Evolutionary conservation across 805 yeast species (phyloP).

Genomic region (Blastobotrys parvus): DNA sequence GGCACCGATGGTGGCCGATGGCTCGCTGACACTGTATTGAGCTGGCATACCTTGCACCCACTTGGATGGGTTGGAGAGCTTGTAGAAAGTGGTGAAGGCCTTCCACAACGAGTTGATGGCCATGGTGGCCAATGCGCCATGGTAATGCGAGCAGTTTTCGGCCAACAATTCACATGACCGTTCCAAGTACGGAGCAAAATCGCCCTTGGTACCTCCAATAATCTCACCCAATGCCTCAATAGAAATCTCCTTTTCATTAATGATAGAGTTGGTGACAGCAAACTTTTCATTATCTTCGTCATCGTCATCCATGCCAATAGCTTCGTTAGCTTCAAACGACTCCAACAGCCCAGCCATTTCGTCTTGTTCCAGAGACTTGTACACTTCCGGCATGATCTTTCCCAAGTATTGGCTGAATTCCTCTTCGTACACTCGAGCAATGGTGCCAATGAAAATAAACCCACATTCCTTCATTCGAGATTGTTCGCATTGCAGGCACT

Average conservation of each 20-base stretch:
- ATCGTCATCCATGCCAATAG: constrained; percentile 37
- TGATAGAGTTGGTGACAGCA: constrained; percentile 88
- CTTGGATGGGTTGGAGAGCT: constrained; percentile 17
- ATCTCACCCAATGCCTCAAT: constrained; percentile 81
- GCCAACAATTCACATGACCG: constrained; percentile 49
- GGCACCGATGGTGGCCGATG: constrained; percentile 53
- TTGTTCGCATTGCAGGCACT: constrained; percentile 65
- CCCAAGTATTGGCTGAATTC: constrained; percentile 83
- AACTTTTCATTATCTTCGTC: constrained; percentile 65
- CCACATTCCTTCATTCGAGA: constrained; percentile 91
- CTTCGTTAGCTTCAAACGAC: constrained; percentile 36
- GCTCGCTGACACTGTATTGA: constrained; percentile 23
- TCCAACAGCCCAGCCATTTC: constrained; percentile 44
- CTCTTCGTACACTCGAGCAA: constrained; percentile 90
- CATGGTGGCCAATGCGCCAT: constrained; percentile 79
- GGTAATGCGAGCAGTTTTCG: constrained; percentile 75
- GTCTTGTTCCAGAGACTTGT: constrained; percentile 75
- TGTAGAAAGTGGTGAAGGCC: constrained; percentile 59
- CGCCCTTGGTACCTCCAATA: constrained; percentile 77
- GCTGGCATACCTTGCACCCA: constrained; percentile 31
- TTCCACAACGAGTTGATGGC: constrained; percentile 80
- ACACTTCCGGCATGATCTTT: constrained; percentile 74
- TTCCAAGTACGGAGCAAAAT: constrained; percentile 71
- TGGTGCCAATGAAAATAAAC: constrained; percentile 82
- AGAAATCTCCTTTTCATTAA: constrained; percentile 95